A percentile compares a stretch with the other conserved stretches of the same genome.
These are phyloP conservation scores for Cyclocybe aegerita DNA, from an alignment of 768 basidiomycete genomes.

Conservation along the genomic window DNA sequence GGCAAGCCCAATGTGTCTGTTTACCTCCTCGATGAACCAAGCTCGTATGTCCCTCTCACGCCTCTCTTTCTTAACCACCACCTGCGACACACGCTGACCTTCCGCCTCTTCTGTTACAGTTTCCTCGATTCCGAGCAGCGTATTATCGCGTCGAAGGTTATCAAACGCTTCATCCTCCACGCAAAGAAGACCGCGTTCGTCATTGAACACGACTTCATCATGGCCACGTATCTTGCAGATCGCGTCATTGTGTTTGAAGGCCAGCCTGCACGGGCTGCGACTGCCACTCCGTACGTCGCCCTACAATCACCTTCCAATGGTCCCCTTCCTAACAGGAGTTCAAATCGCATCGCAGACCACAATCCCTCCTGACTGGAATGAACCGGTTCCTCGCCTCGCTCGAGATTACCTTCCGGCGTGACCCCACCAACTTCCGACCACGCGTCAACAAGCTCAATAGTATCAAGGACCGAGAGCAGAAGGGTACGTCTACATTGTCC, in stretches of 20 bases:
- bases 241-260: constrained; percentile 94
- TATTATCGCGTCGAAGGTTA: constrained; percentile 97
- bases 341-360: constrained; percentile 58
- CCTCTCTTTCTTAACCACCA: not conserved
- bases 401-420: constrained; percentile 97
- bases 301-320: not conserved
- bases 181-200: constrained; percentile 98
- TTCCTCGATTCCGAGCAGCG: constrained; percentile 99
- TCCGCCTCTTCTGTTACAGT: constrained; percentile 31
- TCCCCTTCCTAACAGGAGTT: not conserved
- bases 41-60: constrained; percentile 46
- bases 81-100: not conserved
- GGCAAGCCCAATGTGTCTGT: constrained; percentile 81
- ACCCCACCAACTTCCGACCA: constrained; percentile 92
- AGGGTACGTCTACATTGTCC: constrained; percentile 46
- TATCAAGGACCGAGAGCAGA: constrained; percentile 88
- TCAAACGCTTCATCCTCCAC: constrained; percentile 98
- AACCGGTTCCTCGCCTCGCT: constrained; percentile 95
- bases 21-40: constrained; percentile 95
- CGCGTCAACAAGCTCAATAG: constrained; percentile 85
- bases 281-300: constrained; percentile 73
- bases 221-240: constrained; percentile 99
- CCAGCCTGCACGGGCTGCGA: constrained; percentile 82
- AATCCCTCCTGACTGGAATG: constrained; percentile 95
- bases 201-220: constrained; percentile 99